Evolutionary conservation across 1,284 basidiomycete species (phyloP).

Genomic region (Paramarasmius palmivorus): DNA sequence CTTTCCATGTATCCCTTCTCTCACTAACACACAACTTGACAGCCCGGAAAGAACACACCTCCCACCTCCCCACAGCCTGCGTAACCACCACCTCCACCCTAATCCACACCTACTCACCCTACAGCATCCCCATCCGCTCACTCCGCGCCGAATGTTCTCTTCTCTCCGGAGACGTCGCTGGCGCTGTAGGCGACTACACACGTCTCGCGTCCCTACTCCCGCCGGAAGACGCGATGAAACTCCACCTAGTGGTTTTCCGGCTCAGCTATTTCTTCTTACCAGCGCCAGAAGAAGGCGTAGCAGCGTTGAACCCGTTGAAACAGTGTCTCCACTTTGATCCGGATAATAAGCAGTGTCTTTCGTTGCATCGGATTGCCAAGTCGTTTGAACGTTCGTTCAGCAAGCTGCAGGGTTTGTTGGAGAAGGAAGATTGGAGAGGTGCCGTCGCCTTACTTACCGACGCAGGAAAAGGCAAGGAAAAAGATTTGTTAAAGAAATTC

Average conservation of each 20-base stretch:
- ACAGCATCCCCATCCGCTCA: constrained; percentile 68
- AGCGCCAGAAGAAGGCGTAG: constrained; percentile 32
- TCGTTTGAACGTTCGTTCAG: constrained; percentile 78
- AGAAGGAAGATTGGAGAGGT: constrained; percentile 68
- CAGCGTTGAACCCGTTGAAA: constrained; percentile 73
- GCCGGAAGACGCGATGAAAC: constrained; percentile 52
- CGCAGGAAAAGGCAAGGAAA: constrained; percentile 47
- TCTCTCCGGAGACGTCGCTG: constrained; percentile 77
- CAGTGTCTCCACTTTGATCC: constrained; percentile 93
- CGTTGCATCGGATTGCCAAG: constrained; percentile 77
- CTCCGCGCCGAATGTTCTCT: constrained; percentile 80
- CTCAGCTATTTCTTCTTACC: constrained; percentile 83
- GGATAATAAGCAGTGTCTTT: constrained; percentile 84
- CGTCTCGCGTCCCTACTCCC: constrained; percentile 76
- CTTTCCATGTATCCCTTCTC: too few species aligned
- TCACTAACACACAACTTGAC: too few species aligned
- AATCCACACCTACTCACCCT: constrained; percentile 64
- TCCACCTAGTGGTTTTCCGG: constrained; percentile 75
- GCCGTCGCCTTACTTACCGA: constrained; percentile 62
- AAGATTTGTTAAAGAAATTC: constrained; percentile 66
- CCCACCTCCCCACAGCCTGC: constrained; percentile 77
- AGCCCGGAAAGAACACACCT: constrained; percentile 57
- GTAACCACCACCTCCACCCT: constrained; percentile 74
- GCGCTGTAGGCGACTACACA: constrained; percentile 84
- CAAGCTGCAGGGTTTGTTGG: constrained; percentile 72